phyloP scores from a whole-genome alignment of 2,329 filamentous ascomycete genomes.

The Hymenoscyphus infarciens region DNA sequence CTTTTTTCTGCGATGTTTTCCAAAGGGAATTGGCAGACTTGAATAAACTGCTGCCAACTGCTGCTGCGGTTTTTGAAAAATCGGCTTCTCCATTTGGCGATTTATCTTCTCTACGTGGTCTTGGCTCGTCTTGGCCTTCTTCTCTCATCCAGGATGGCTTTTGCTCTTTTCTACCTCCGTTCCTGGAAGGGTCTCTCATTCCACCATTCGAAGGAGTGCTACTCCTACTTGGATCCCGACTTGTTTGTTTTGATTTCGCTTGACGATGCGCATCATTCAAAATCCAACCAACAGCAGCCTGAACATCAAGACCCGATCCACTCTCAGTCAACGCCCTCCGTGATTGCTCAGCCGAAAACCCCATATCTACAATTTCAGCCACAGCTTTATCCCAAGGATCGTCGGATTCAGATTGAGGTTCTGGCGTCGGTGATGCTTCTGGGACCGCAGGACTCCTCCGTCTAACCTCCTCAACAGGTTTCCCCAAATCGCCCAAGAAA shows the following conservation, averaged over 20 bases:
- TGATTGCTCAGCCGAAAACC: conserved; percentile 84
- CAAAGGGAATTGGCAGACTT: conserved; percentile 94
- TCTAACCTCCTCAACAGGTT: conserved; percentile 61
- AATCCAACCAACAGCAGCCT: conserved; percentile 83
- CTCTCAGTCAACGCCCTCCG: conserved; percentile 75
- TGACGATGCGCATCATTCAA: conserved; percentile 87
- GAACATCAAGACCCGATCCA: conserved; percentile 73
- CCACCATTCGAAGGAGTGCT: conserved; percentile 27
- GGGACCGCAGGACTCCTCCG: conserved; percentile 39
- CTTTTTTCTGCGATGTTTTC: conserved; percentile 90
- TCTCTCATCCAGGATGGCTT: conserved; percentile 62
- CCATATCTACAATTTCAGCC: conserved; percentile 90
- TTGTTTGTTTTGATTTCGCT: conserved; percentile 67
- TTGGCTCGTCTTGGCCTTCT: conserved; percentile 45
- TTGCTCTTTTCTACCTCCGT: conserved; percentile 38
- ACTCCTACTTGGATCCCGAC: conserved; percentile 36
- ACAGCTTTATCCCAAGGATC: conserved; percentile 76
- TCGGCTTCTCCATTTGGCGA: conserved; percentile 65
- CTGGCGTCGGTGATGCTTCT: conserved; percentile 23
- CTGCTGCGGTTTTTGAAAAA: conserved; percentile 74
- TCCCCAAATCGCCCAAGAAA: conserved; percentile 60
- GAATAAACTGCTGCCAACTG: conserved; percentile 77
- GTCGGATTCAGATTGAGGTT: conserved; percentile 34
- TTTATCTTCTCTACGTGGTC: conserved; percentile 48
- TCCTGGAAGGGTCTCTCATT: conserved; percentile 25